Evolutionary conservation across 176 grass and related monocot species (phyloP), one percentile per base, ranked within the genome.

Genomic region (Musa troglodytarum): DNA sequence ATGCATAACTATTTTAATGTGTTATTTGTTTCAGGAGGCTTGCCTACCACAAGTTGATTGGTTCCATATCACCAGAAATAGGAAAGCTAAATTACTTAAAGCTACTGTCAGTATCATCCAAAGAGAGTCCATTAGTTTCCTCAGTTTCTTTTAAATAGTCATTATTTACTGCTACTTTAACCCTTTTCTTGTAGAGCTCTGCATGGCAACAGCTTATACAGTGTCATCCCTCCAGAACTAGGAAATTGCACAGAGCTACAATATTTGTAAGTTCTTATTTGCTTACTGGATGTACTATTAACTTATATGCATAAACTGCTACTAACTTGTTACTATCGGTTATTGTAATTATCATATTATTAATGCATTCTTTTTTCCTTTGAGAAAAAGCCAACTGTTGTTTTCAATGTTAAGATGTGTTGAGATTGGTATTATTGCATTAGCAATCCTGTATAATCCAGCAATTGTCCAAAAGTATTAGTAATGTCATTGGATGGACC

Each of bases 61-160:
- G 96, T 26, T 86, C 96, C 29, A 99, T 99, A 92, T 87, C 91
- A 66, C 86, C 91, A 79, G 96, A 99, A 86, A 87, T 99, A 77
- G 91, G 91, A 82, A 91, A 82, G 76, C 78, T 99, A 86, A 87
- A 88, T 87, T 74, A 88, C 54, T 78, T 99, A 63, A 83, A 84
- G 78, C 80, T 49, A 66, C 62, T 99, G 96, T 99, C 87, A 92
- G 96, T 88, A 61, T 73, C 52, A n/a, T 67, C 24, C 21, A 65
- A 1, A 56, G 65, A 75, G 79, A n/a, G 11, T 54, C 50, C 0
- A 52, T 74, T 68, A 28, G 74, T 83, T 62, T 19, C 68, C 58
- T 67, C 62, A 16, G 6, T 26, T 74, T 78, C 62, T 66, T 1
- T 76, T 77, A 20, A 63, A 56, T 72, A 50, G 1, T 8, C 20